These are phyloP conservation scores for Pythium volutum DNA, from an alignment of 352 stramenopile genomes.

Conservation along the genomic window DNA sequence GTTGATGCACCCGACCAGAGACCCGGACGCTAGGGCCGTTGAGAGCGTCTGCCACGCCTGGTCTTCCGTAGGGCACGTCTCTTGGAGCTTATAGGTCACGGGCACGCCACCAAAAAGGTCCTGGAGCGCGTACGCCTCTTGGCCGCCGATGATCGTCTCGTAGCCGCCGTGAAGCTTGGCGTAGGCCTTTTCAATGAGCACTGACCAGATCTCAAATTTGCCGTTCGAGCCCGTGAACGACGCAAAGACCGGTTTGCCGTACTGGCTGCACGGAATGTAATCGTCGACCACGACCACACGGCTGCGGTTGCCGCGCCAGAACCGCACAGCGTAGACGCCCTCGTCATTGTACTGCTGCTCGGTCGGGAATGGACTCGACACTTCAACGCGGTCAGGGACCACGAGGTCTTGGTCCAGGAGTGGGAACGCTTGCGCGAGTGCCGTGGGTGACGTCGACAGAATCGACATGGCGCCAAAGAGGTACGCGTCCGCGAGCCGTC, in stretches of 20 bases:
- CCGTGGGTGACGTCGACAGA: constrained; percentile 70
- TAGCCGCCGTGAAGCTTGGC: constrained; percentile 92
- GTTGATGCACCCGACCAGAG: constrained; percentile 71
- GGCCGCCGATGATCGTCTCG: constrained; percentile 84
- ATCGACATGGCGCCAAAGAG: constrained; percentile 82
- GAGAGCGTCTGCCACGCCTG: constrained; percentile 48
- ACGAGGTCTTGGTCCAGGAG: constrained; percentile 61
- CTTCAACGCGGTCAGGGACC: constrained; percentile 54
- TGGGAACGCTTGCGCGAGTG: constrained; percentile 73
- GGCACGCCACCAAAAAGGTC: constrained; percentile 78
- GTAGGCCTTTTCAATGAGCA: constrained; percentile 95
- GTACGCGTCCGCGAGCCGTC: constrained; percentile 72
- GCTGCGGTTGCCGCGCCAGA: constrained; percentile 82
- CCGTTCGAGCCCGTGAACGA: constrained; percentile 77
- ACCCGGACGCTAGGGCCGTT: constrained; percentile 48
- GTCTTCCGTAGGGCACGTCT: constrained; percentile 58
- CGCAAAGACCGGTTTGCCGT: constrained; percentile 80
- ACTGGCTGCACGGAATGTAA: constrained; percentile 81
- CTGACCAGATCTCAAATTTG: constrained; percentile 92
- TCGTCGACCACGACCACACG: constrained; percentile 82
- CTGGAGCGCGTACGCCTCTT: constrained; percentile 73
- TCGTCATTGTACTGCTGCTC: constrained; percentile 89
- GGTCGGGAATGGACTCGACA: constrained; percentile 42
- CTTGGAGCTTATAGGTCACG: constrained; percentile 59
- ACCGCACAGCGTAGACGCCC: constrained; percentile 83